Percentiles rank a stretch among this genome's conserved stretches.
These are phyloP conservation scores for Saksenaea oblongispora DNA, from an alignment of 371 early-diverging fungal genomes.

Conservation along the genomic window DNA sequence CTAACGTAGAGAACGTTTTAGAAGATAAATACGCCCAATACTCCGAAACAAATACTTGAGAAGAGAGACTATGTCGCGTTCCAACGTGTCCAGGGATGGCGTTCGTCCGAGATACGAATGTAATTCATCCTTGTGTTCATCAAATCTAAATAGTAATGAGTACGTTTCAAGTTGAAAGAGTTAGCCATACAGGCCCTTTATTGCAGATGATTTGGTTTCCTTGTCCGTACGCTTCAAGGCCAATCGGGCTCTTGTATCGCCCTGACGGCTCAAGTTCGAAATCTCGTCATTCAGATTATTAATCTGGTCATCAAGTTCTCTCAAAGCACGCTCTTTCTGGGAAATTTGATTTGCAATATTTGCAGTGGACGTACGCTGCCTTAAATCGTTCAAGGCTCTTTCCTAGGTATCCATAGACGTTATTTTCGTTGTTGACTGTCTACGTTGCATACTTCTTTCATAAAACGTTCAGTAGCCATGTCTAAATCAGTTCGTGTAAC, in stretches of 20 bases:
- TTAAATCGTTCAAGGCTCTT: background rate
- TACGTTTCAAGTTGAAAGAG: background rate
- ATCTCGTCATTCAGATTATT: slow-evolving; percentile 49
- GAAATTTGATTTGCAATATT: slow-evolving; percentile 8
- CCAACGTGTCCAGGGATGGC: slow-evolving; percentile 26
- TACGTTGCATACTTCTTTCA: slow-evolving; percentile 14
- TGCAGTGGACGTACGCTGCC: background rate
- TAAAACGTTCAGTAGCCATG: slow-evolving; percentile 10
- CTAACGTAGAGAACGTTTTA: background rate
- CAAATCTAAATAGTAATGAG: slow-evolving; percentile 13
- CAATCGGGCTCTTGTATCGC: slow-evolving; percentile 62
- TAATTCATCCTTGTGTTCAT: slow-evolving; percentile 32
- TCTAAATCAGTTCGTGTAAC: slow-evolving; percentile 14
- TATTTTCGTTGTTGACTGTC: too few species aligned
- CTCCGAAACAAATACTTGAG: slow-evolving; percentile 4
- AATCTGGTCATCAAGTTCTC: slow-evolving; percentile 33
- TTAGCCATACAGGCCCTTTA: slow-evolving; percentile 23
- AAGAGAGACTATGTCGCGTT: slow-evolving; percentile 20
- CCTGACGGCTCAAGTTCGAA: slow-evolving; percentile 47
- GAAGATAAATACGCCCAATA: background rate
- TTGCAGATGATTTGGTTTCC: slow-evolving; percentile 32
- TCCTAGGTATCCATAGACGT: background rate
- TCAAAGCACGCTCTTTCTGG: slow-evolving; percentile 25
- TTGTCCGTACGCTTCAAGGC: slow-evolving; percentile 50
- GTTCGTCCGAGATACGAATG: slow-evolving; percentile 20